A percentile compares a stretch with the other conserved stretches of the same genome.
Evolutionary conservation across 495 filamentous ascomycete genomes (phyloP).

Genomic region (Penicillium pancosmium): DNA sequence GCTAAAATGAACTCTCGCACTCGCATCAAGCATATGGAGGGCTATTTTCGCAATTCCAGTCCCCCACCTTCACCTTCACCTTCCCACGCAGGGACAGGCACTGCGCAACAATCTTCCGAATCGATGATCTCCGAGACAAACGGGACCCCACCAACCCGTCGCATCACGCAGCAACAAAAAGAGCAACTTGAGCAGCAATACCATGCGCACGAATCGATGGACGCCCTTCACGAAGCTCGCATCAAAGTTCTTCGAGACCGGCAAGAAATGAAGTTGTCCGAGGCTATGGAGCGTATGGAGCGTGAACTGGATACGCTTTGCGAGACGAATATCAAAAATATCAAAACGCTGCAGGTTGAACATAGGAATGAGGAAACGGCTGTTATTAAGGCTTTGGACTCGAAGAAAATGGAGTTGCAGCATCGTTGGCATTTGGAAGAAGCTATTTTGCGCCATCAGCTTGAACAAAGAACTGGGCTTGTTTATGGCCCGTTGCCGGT

Average conservation of each 20-base stretch:
- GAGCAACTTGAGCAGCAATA: slow-evolving; percentile 73
- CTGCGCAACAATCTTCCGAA: slow-evolving; percentile 19
- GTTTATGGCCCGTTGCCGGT: slow-evolving; percentile 52
- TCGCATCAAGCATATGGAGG: slow-evolving; percentile 77
- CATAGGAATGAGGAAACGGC: slow-evolving; percentile 55
- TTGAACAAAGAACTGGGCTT: slow-evolving; percentile 54
- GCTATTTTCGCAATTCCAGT: slow-evolving; percentile 66
- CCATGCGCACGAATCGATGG: slow-evolving; percentile 67
- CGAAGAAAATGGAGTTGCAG: slow-evolving; percentile 53
- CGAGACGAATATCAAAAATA: slow-evolving; percentile 52
- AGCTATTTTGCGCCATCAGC: slow-evolving; percentile 61
- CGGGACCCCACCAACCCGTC: slow-evolving; percentile 28
- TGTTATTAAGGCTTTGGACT: slow-evolving; percentile 48
- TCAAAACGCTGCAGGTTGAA: slow-evolving; percentile 57
- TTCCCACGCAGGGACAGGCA: neutral
- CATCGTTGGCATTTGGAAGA: slow-evolving; percentile 65
- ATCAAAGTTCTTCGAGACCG: slow-evolving; percentile 82
- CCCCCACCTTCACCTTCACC: slow-evolving; percentile 37
- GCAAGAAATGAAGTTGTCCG: slow-evolving; percentile 69
- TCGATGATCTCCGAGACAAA: slow-evolving; percentile 31
- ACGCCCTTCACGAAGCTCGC: slow-evolving; percentile 66
- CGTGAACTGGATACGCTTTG: slow-evolving; percentile 59
- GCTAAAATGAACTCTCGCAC: slow-evolving; percentile 63
- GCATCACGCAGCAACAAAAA: slow-evolving; percentile 41
- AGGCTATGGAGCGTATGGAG: slow-evolving; percentile 65